Percentiles rank a stretch among this genome's conserved stretches.
Evolutionary conservation across 768 basidiomycete genomes (phyloP).

Genomic region (Mycena albidolilacea): DNA sequence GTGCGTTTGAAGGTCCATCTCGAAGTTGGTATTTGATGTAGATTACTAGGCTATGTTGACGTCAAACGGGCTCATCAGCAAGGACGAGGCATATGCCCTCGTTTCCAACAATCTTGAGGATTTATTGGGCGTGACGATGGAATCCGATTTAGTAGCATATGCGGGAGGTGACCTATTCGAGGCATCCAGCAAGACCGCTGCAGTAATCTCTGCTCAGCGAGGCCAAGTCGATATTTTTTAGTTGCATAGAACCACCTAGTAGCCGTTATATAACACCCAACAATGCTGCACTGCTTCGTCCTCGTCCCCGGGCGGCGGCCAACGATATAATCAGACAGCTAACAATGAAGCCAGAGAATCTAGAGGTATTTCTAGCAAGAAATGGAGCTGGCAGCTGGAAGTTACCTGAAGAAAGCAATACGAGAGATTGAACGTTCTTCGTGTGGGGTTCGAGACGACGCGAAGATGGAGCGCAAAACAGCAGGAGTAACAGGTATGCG

Average conservation of each 20-base stretch:
- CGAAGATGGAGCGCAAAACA: conserved; percentile 86
- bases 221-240: conserved; percentile 64
- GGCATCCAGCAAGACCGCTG: conserved; percentile 67
- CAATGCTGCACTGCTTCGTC: conserved; percentile 74
- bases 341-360: conserved; percentile 86
- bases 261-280: conserved; percentile 71
- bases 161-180: conserved; percentile 73
- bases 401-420: conserved; percentile 88
- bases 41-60: conserved; percentile 59
- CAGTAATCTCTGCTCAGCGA: conserved; percentile 67
- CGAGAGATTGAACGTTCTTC: conserved; percentile 90
- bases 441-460: conserved; percentile 84
- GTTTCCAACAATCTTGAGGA: conserved; percentile 62
- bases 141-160: conserved; percentile 74
- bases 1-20: conserved; percentile 55
- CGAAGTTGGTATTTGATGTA: background rate
- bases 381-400: conserved; percentile 22
- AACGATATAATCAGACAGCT: conserved; percentile 88
- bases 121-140: conserved; percentile 47
- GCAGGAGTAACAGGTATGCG: conserved; percentile 89
- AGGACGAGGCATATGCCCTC: conserved; percentile 58
- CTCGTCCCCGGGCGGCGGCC: conserved; percentile 78
- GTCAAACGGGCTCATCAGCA: conserved; percentile 59
- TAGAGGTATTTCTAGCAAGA: conserved; percentile 45
- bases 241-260: conserved; percentile 46